Evolutionary conservation across 2,329 filamentous ascomycete species (phyloP), one percentile per base, ranked within the genome.

Genomic region (Rutstroemia sp.): DNA sequence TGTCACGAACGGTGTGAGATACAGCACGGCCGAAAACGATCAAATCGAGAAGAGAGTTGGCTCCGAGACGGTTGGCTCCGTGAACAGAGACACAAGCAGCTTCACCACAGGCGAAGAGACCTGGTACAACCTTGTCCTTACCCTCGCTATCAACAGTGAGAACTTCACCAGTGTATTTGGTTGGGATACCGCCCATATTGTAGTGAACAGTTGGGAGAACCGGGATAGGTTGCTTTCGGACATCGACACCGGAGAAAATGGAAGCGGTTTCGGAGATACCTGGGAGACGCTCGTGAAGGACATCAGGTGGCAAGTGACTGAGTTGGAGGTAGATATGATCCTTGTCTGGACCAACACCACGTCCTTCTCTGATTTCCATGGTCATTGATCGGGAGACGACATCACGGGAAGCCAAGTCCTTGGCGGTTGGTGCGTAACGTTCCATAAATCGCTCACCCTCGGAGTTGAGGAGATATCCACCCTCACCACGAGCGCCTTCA

Each of bases 1-100:
- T 63, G 67, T 72, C 92, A 63, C 91, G 90, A 76, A 97, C 95
- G 60, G 90, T 95, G 81, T 96, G 92, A 57, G 91, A 94, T 62
- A 97, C 92, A 65, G 76, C 76, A 38, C 75, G 71, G 19, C 76
- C 76, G 49, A 78, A 78, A 2, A 78, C 75, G 5, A 78, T 74
- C 54, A 78, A 75, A 56, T 78, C 75, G 5, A 78, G 71, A 6
- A 78, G 67, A 1, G 73, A 75, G 57, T 78, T 78, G 1, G 76
- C 76, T 4, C 75, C 75, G 0, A 77, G 66, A 27, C 75, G 67
- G 41, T 78, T 78, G 18, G 75, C 74, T 1, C 76, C 75, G 52
- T 78, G 75, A 0, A 78, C 75, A 39, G 72, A 75, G 0, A 78
- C 76, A 61, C 73, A 77, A 1, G 75, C 75, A 25, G 72, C 72